Base-by-base conservation (phyloP, 352 stramenopile species). In the Blastocystis sp. region DNA sequence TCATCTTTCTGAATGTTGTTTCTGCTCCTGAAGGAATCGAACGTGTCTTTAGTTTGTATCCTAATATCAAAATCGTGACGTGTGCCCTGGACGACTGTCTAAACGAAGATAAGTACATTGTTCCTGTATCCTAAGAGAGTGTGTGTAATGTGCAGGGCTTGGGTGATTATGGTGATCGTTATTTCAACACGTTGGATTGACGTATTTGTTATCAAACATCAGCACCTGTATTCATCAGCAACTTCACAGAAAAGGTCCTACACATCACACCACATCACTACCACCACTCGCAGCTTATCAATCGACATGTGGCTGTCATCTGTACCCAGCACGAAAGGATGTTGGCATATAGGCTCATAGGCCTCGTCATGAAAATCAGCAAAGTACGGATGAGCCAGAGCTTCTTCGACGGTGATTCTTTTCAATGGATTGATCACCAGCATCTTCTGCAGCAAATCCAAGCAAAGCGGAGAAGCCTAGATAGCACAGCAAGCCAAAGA, bases 401-500 rank as follows among this genome's bases (percentile, higher is more conserved):
- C 96, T 4, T 97, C 94, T 65, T 96, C 93, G 16, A 98, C 95
- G 0, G 94, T 97, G 90, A 98, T 96, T 18, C 96, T 93, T 81
- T 96, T 95, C 79, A 94, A 93, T 9, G 95, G 95, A 90, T 98
- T 94, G 26, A 98, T 96, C 78, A 95, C 92, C 6, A 98, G 91
- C 94, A 98, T 96, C 56, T 94, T 94, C 69, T 96, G 90, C 37
- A 98, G 91, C 65, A 98, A 79, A 81, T 98, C 94, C 24, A 97
- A 90, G 20, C 93, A 93, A 18, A 95, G 91, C 0, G 92, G 90
- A 0, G 91, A 91, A 0, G 93, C 91, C 3, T 95, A 92, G 3
- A 66, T 79, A 24, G 62, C 55, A 26, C 7, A 11, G 13, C 18
- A 64, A 11, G 24, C 26, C 24, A 11, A 11, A 24, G 4, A 26